Base-by-base conservation (phyloP, 169 alveolate species). In the Plasmodium knowlesi region DNA sequence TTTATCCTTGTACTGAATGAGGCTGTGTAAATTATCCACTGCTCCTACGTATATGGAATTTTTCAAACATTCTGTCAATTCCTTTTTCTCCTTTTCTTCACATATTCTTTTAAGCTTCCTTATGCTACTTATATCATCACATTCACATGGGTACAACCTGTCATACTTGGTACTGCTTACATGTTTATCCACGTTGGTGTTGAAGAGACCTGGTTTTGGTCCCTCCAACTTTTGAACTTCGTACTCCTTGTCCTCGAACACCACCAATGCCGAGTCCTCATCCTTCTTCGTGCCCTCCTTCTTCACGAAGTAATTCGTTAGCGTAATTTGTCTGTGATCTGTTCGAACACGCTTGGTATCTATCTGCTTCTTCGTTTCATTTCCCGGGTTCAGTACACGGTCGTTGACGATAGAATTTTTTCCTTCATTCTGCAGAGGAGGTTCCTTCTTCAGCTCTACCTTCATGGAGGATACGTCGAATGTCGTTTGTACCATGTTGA, bases 21-120 rank as follows among this genome's bases (percentile, higher is more conserved):
- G 43, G 57, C 96, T 85, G 79, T 93, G 91, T 39, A 92, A 85
- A 61, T 54, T 86, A 79, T 97, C 98, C 10, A 92, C 95, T 12
- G 95, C 86, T 6, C 98, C 98, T 12, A 97, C 98, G 88, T 86
- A 91, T 41, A 83, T 92, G 4, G 97, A 97, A 28, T 96, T 93
- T 72, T 89, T 82, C 30, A 96, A 78, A 73, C 91, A 83, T 22
- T 94, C 94, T 2, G 97, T 96, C 57, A 96, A 83, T 43, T 91
- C 93, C 37, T 82, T 82, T 80, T 90, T 90, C 61, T 90, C 95
- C 74, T 83, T 86, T 92, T 85, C 83, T 76, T 89, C 82, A 76
- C 96, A 67, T 28, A 83, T 83, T 43, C 57, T 72, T 83, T 91
- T 92, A 5, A 78, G 43, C 30, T 95, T 73, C 72, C 61, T 76